Conservation (phyloP, 2,329 filamentous ascomycete genomes). For the Aspergillus sp. region DNA sequence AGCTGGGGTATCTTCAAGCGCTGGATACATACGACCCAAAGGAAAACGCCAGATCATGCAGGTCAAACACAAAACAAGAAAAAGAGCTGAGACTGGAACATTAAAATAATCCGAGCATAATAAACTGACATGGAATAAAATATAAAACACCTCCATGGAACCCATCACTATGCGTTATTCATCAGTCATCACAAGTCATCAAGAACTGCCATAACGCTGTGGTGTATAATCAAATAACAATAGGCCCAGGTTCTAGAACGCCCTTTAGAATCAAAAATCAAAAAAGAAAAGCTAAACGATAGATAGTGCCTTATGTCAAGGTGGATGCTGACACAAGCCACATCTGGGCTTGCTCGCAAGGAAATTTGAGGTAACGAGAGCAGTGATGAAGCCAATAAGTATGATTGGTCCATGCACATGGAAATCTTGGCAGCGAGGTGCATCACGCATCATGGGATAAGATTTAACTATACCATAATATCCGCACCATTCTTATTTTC, state of each 20-base stretch:
- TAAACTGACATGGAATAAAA: slow-evolving; percentile 11
- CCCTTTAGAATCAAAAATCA: slow-evolving; percentile 16
- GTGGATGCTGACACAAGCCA: neutral
- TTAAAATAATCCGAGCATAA: slow-evolving; percentile 17
- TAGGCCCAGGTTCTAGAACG: slow-evolving; percentile 19
- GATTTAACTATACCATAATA: slow-evolving; percentile 27
- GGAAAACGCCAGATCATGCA: slow-evolving; percentile 32
- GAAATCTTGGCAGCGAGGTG: neutral
- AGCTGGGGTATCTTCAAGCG: slow-evolving; percentile 37
- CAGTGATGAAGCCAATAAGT: neutral
- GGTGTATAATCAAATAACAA: slow-evolving; percentile 18
- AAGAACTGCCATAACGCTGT: slow-evolving; percentile 21
- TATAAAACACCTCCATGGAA: slow-evolving; percentile 18
- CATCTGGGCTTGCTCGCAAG: neutral
- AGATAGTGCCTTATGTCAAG: neutral
- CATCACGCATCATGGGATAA: neutral
- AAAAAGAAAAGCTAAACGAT: slow-evolving; percentile 6
- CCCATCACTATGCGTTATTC: slow-evolving; percentile 35
- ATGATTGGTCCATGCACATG: neutral
- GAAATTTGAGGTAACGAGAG: neutral
- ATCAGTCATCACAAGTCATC: slow-evolving; percentile 39
- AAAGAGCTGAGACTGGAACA: neutral
- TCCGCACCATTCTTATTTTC: slow-evolving; percentile 41
- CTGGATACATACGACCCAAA: slow-evolving; percentile 28
- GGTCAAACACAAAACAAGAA: slow-evolving; percentile 6